These are phyloP conservation scores for Exophiala alcalophila DNA, from an alignment of 2,329 filamentous ascomycete genomes.

Conservation along the genomic window DNA sequence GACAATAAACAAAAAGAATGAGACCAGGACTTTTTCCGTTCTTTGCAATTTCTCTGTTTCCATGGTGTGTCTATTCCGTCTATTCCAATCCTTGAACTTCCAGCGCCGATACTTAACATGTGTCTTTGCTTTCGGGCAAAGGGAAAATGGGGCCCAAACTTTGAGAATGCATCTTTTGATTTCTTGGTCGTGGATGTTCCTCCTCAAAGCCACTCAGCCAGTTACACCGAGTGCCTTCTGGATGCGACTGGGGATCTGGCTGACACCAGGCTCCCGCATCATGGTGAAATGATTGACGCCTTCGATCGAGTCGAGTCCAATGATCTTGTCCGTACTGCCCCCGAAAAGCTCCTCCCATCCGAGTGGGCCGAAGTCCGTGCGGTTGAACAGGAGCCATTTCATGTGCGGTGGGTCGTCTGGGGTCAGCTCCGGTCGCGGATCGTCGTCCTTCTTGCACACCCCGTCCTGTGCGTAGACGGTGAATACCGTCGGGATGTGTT, in stretches of 20 bases:
- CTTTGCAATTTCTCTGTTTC: too few species aligned
- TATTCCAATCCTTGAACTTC: too few species aligned
- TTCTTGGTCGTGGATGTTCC: too few species aligned
- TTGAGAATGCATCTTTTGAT: too few species aligned
- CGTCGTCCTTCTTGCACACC: slow-evolving; percentile 7
- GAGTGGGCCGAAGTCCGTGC: slow-evolving; percentile 1
- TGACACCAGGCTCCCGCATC: slow-evolving; percentile 7
- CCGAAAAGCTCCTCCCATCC: slow-evolving; percentile 11
- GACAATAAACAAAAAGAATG: too few species aligned
- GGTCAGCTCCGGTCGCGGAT: neutral
- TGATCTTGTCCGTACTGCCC: neutral
- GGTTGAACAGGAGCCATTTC: slow-evolving; percentile 5
- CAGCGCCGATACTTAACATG: too few species aligned
- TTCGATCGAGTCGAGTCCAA: neutral
- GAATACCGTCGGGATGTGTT: slow-evolving; percentile 1
- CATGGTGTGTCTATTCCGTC: too few species aligned
- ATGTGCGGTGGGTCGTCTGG: slow-evolving; percentile 6
- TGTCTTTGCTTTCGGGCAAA: too few species aligned
- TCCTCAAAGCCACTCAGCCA: too few species aligned
- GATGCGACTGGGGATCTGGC: neutral
- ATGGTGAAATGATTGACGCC: slow-evolving; percentile 15
- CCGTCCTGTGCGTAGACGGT: slow-evolving; percentile 14
- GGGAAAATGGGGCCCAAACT: too few species aligned
- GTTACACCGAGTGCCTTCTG: neutral
- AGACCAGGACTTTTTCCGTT: too few species aligned